Evolutionary conservation across 2,329 filamentous ascomycete genomes (phyloP), one percentile per base, ranked within the genome.

Genomic region (Lecanicillium sp.): DNA sequence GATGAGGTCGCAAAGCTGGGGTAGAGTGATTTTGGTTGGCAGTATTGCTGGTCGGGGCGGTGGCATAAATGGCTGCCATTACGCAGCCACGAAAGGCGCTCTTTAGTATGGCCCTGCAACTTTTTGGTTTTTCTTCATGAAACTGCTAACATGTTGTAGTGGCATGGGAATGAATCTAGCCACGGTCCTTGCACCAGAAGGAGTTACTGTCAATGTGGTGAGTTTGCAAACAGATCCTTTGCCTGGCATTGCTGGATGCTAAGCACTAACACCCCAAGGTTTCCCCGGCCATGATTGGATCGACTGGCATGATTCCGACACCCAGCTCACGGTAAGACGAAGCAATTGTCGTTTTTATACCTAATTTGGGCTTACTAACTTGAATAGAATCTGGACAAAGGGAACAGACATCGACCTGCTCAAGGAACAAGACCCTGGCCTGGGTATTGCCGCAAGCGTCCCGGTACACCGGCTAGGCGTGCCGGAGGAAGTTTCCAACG

Each of bases 281-380:
- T n/a, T 75, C 76, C 3, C 78, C 78, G 1, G 78, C 78, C 3
- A 81, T 83, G 75, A 81, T 83, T 45, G 77, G 75, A 4, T 70
- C 73, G 16, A 78, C 73, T 3, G 73, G 73, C 1, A 75, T 81
- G 75, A 75, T 81, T 30, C 74, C 2, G 66, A 74, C 43, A 70
- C 70, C 29, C 67, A 40, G 34, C 8, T 39, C 37, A 13, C 29
- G 35, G 40, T 42, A 31, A 9, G 35, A 13, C 6, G 3, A 18
- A 14, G 13, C 13, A 2, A 20, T 17, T 34, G 37, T 33, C 4
- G 5, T 29, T 36, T 36, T 6, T 36, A 6, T 28, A 9, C 4
- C 7, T 4, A 16, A 16, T 3, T 15, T 19, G 9, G 4, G 4
- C n/a, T 16, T 19, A 6, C 30, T 41, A 17, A 38, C 35, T 5